phyloP scores from a whole-genome alignment of 2,329 filamentous ascomycete genomes.

The Zalaria obscura region DNA sequence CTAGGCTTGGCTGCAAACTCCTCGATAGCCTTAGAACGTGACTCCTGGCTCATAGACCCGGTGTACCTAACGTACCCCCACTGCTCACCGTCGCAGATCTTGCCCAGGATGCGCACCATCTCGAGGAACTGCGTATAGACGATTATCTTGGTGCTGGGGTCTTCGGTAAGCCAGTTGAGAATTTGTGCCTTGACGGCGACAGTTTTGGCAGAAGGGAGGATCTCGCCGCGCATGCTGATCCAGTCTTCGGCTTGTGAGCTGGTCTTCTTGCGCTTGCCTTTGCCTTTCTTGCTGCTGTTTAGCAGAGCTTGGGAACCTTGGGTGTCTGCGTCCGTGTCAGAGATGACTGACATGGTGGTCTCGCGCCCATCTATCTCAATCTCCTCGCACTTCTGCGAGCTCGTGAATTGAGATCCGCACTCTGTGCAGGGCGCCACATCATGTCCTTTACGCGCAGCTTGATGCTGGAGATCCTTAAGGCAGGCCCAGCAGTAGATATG shows the following conservation, averaged over 20 bases:
- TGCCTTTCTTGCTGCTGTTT: conserved; percentile 4
- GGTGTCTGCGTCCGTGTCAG: not conserved
- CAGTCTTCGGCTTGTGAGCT: conserved; percentile 19
- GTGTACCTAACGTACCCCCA: conserved; percentile 37
- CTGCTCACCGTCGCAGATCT: conserved; percentile 33
- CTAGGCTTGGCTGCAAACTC: conserved; percentile 28
- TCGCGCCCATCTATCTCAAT: not conserved
- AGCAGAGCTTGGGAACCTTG: not conserved
- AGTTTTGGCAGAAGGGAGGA: conserved; percentile 32
- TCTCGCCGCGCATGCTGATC: conserved; percentile 20
- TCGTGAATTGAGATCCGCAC: conserved; percentile 18
- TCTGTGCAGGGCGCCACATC: conserved; percentile 16
- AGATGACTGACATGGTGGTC: not conserved
- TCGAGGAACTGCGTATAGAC: conserved; percentile 46
- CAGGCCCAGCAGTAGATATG: conserved; percentile 43
- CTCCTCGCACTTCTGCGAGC: conserved; percentile 11
- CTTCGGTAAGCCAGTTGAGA: conserved; percentile 29
- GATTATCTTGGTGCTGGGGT: conserved; percentile 39
- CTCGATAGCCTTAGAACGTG: conserved; percentile 31
- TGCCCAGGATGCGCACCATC: conserved; percentile 36
- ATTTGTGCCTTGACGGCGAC: conserved; percentile 31
- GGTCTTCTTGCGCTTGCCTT: conserved; percentile 10
- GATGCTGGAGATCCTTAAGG: conserved; percentile 18
- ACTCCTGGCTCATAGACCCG: conserved; percentile 30
- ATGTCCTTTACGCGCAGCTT: conserved; percentile 13